These are phyloP conservation scores for Suhomyces kunorum DNA, from an alignment of 1,139 yeast species.

Conservation along the genomic window DNA sequence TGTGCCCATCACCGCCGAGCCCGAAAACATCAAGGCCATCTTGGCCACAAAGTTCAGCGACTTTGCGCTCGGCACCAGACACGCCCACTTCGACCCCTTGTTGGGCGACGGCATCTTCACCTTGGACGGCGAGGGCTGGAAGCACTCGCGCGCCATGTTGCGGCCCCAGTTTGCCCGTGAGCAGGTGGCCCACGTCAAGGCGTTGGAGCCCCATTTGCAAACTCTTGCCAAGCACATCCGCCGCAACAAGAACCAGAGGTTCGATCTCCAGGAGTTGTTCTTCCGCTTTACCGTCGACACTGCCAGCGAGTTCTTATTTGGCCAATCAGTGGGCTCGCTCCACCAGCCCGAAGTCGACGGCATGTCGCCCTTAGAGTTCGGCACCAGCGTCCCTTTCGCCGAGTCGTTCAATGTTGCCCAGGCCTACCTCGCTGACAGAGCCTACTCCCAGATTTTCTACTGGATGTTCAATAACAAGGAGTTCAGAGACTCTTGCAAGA, in stretches of 20 bases:
- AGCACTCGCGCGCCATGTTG: slow-evolving; percentile 30
- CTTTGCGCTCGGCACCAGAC: slow-evolving; percentile 28
- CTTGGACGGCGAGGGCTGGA: slow-evolving; percentile 31
- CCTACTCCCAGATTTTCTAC: slow-evolving; percentile 38
- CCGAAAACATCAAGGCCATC: slow-evolving; percentile 28
- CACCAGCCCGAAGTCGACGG: slow-evolving; percentile 31
- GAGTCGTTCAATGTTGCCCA: slow-evolving; percentile 46
- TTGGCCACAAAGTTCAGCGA: slow-evolving; percentile 31
- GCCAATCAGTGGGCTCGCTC: slow-evolving; percentile 50
- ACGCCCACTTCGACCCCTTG: slow-evolving; percentile 23
- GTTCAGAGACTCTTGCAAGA: slow-evolving; percentile 32
- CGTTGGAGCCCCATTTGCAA: slow-evolving; percentile 28
- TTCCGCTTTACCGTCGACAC: slow-evolving; percentile 57
- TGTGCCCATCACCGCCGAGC: slow-evolving; percentile 22
- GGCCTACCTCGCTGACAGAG: slow-evolving; percentile 36
- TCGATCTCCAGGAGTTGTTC: slow-evolving; percentile 53
- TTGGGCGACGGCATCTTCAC: slow-evolving; percentile 32
- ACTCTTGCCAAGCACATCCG: slow-evolving; percentile 21
- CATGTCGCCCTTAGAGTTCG: slow-evolving; percentile 19
- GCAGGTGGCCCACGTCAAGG: slow-evolving; percentile 29
- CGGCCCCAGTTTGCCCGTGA: slow-evolving; percentile 32
- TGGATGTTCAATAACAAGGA: slow-evolving; percentile 32
- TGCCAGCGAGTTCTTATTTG: slow-evolving; percentile 61
- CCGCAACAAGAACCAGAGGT: slow-evolving; percentile 18
- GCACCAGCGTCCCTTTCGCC: slow-evolving; percentile 33